A percentile compares a stretch with the other conserved stretches of the same genome.
Conservation (phyloP, 2,329 filamentous ascomycete genomes). For the Diaporthe eres region DNA sequence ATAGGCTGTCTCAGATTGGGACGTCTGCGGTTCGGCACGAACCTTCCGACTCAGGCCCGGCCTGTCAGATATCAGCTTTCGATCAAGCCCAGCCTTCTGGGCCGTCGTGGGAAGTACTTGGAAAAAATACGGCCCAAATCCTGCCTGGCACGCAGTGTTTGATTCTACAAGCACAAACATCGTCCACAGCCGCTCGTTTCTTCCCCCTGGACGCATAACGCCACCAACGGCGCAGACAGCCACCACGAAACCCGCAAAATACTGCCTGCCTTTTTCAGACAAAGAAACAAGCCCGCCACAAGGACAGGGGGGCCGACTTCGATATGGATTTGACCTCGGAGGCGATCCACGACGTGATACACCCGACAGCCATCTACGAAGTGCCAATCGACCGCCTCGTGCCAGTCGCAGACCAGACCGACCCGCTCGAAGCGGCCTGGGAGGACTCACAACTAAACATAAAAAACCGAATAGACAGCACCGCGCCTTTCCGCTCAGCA, state of each 20-base stretch:
- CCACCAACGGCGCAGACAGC: neutral
- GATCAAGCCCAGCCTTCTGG: conserved; percentile 10
- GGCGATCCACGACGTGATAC: conserved; percentile 68
- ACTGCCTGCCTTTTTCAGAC: neutral
- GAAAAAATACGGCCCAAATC: neutral
- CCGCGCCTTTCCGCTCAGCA: conserved; percentile 59
- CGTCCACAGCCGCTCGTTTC: conserved; percentile 5
- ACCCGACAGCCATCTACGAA: conserved; percentile 63
- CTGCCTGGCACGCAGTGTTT: neutral
- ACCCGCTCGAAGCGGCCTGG: conserved; percentile 54
- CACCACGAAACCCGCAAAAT: neutral
- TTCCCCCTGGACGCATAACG: neutral
- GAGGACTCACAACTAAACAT: conserved; percentile 67
- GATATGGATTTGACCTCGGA: conserved; percentile 68
- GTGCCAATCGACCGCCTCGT: neutral
- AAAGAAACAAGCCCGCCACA: neutral
- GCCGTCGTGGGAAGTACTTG: neutral
- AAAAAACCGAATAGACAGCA: conserved; percentile 72
- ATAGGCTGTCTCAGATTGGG: conserved; percentile 27
- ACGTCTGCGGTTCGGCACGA: conserved; percentile 29
- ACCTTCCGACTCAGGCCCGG: conserved; percentile 15
- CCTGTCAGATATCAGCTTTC: conserved; percentile 25
- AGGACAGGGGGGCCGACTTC: neutral
- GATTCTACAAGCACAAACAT: neutral
- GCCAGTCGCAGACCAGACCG: neutral